A percentile compares a stretch with the other conserved stretches of the same genome.
Conservation (phyloP, 352 stramenopile species). For the Globisporangium cylindrosporum region DNA sequence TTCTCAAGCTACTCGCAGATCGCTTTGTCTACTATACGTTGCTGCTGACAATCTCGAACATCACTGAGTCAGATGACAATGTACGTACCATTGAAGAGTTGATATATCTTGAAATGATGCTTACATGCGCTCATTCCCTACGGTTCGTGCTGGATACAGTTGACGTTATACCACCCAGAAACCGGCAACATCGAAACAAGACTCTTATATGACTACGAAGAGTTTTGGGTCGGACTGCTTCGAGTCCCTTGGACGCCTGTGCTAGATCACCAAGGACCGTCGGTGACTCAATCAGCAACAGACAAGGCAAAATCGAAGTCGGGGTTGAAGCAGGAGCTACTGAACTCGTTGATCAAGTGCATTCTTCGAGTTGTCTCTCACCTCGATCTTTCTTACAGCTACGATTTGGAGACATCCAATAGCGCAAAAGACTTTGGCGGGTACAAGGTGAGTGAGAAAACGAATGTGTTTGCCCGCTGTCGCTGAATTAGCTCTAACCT, state of each 20-base stretch:
- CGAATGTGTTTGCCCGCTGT: background rate
- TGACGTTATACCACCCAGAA: constrained; percentile 70
- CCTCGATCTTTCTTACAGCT: constrained; percentile 70
- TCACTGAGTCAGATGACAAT: constrained; percentile 34
- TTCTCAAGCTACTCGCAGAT: constrained; percentile 40
- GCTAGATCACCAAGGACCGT: constrained; percentile 1
- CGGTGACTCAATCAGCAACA: background rate
- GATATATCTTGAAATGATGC: background rate
- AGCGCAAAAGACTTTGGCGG: constrained; percentile 34
- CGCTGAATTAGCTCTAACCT: background rate
- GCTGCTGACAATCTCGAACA: constrained; percentile 65
- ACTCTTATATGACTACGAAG: constrained; percentile 75
- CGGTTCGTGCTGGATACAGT: constrained; percentile 16
- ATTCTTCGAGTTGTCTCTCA: constrained; percentile 42
- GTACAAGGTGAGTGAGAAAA: constrained; percentile 47
- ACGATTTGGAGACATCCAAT: constrained; percentile 44
- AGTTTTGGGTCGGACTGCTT: constrained; percentile 45
- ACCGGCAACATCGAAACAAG: constrained; percentile 68
- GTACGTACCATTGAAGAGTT: constrained; percentile 2
- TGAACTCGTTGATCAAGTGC: constrained; percentile 54
- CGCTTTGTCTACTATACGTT: constrained; percentile 58
- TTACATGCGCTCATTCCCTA: background rate
- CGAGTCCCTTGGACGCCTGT: background rate
- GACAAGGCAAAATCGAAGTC: constrained; percentile 11
- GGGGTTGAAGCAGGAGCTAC: constrained; percentile 32